Evolutionary conservation across 139 green algal genomes (phyloP).

Genomic region (Auxenochlorella protothecoides): DNA sequence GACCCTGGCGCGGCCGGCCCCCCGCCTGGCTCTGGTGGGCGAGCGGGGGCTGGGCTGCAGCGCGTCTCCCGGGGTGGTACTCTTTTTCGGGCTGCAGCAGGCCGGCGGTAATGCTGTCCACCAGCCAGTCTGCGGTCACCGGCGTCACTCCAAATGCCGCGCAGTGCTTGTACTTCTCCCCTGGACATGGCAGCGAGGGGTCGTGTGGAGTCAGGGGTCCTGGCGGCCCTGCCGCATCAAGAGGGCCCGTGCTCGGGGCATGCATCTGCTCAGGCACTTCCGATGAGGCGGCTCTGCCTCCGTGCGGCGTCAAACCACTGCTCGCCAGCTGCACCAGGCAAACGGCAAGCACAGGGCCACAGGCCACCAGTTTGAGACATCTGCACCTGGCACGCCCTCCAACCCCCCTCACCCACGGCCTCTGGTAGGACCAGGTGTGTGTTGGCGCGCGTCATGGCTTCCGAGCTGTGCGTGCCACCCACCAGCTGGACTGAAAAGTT

Average conservation of each 20-base stretch:
- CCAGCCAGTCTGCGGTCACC: conserved; percentile 37
- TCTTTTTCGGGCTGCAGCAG: too few relatives aligned
- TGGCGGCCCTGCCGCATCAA: neutral
- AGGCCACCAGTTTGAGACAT: too few relatives aligned
- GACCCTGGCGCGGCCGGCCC: too few relatives aligned
- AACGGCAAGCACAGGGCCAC: too few relatives aligned
- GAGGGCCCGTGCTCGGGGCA: neutral
- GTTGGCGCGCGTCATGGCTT: conserved; percentile 20
- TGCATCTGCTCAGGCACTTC: neutral
- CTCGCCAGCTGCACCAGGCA: neutral
- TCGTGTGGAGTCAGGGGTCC: too few relatives aligned
- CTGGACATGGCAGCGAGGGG: neutral
- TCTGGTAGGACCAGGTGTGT: conserved; percentile 35
- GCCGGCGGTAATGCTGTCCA: conserved; percentile 13
- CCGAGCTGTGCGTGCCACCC: conserved; percentile 16
- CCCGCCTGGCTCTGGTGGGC: too few relatives aligned
- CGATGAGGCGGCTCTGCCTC: neutral
- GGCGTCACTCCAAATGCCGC: conserved; percentile 19
- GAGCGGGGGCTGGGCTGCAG: too few relatives aligned
- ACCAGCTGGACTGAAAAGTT: conserved; percentile 19
- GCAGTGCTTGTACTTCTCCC: conserved; percentile 19
- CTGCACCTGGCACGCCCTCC: too few relatives aligned
- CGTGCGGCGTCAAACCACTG: neutral
- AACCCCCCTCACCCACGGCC: conserved; percentile 1
- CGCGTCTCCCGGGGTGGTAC: too few relatives aligned